Evolutionary conservation across 1,284 basidiomycete species (phyloP), one percentile per base, ranked within the genome.

Genomic region (Agroathelia rolfsii): DNA sequence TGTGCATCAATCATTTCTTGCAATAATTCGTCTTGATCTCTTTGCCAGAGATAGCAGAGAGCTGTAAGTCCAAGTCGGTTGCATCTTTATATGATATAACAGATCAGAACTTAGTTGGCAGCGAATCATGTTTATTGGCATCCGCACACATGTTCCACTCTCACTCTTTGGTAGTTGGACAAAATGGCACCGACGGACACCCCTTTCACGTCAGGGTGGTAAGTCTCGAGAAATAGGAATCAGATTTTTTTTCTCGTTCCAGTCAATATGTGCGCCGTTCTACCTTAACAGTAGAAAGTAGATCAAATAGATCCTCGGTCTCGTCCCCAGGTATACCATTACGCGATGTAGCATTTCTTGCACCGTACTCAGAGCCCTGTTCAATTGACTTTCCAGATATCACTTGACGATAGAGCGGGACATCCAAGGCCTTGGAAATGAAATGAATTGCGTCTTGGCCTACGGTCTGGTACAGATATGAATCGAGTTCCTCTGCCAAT

Each of bases 401-500:
- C 11, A 81, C 63, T 32, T 71, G 66, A 15, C 87, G 72, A 60
- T 85, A 90, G 12, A 97, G 69, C 3, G 95, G 95, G 2, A 96
- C 72, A 5, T 75, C 78, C 44, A 98, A 66, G 1, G 94, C 88
- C 34, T 71, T 61, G 6, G 90, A 90, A 35, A 98, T 80, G 31
- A 86, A 68, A 34, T 90, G 78, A 30, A 98, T 82, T 4, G 89
- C 87, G 43, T 92, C 87, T 51, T 97, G 94, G 0, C 93, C 95
- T 22, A 98, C 93, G 5, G 94, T 96, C 55, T 99, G 95, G 55
- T 96, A 99, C 59, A 99, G 73, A 63, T 94, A 98, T 27, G 94
- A 97, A 58, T 99, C 94, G 47, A 97, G 76, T 64, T 99, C 95
- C 65, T 97, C 95, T 95, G 55, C 39, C 33, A 29, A 36, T 30